phyloP scores from a whole-genome alignment of 495 filamentous ascomycete genomes.

The Lindgomyces ingoldianus region DNA sequence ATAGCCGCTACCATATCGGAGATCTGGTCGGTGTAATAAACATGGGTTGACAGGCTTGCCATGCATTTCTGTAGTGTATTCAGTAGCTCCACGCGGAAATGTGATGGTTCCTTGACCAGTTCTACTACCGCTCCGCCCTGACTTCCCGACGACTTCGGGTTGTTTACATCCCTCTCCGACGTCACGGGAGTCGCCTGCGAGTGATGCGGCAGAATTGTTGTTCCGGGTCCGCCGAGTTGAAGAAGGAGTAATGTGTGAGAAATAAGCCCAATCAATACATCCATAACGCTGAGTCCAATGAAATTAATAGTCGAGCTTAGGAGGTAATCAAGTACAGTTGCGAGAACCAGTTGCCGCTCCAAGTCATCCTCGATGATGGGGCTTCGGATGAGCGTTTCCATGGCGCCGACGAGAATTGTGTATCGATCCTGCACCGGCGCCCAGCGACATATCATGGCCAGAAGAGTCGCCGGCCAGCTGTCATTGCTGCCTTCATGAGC shows the following conservation, averaged over 20 bases:
- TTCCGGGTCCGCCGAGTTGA: slow-evolving; percentile 59
- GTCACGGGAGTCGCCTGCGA: slow-evolving; percentile 37
- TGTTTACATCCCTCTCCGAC: slow-evolving; percentile 12
- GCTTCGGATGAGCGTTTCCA: slow-evolving; percentile 69
- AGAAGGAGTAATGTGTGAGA: slow-evolving; percentile 74
- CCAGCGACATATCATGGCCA: slow-evolving; percentile 76
- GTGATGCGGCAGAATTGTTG: slow-evolving; percentile 42
- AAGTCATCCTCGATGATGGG: slow-evolving; percentile 66
- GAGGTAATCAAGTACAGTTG: slow-evolving; percentile 74
- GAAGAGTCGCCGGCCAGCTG: slow-evolving; percentile 77
- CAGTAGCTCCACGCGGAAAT: slow-evolving; percentile 57
- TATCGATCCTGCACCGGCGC: slow-evolving; percentile 90
- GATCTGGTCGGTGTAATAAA: slow-evolving; percentile 93
- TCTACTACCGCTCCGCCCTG: slow-evolving; percentile 36
- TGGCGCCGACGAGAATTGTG: slow-evolving; percentile 75
- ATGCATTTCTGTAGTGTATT: slow-evolving; percentile 72
- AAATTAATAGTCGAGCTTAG: slow-evolving; percentile 85
- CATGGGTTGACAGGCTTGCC: slow-evolving; percentile 82
- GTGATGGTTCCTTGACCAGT: slow-evolving; percentile 47
- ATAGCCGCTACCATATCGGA: slow-evolving; percentile 85
- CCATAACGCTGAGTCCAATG: slow-evolving; percentile 91
- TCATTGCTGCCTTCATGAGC: slow-evolving; percentile 42
- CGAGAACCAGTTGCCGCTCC: slow-evolving; percentile 68
- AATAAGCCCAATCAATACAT: slow-evolving; percentile 78
- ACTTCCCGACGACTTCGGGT: slow-evolving; percentile 13